phyloP scores from a whole-genome alignment of 2,329 filamentous ascomycete genomes.

The Fusarium sp. region DNA sequence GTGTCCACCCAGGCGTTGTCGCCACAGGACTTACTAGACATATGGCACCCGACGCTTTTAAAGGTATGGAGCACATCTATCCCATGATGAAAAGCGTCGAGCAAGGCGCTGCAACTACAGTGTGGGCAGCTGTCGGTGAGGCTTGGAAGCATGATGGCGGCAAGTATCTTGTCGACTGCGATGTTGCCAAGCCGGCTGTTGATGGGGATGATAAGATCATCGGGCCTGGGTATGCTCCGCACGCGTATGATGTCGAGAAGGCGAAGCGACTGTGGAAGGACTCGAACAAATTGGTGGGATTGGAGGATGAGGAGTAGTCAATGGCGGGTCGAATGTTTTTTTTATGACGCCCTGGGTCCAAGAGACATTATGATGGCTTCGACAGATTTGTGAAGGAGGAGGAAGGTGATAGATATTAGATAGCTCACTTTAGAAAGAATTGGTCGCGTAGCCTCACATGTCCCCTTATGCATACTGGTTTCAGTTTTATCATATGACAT shows the following conservation, averaged over 20 bases:
- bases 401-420: neutral
- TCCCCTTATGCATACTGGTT: neutral
- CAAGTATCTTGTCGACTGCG: neutral
- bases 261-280: neutral
- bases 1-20: constrained; percentile 22
- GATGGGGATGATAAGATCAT: neutral
- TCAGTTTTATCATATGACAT: no score
- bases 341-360: accelerated
- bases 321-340: accelerated
- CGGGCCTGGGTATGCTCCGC: neutral
- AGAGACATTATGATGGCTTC: neutral
- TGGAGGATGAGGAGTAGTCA: neutral
- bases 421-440: neutral
- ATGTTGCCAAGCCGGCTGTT: neutral
- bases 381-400: no score
- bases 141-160: neutral
- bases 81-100: neutral
- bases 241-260: neutral
- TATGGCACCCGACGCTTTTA: neutral
- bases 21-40: neutral
- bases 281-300: neutral
- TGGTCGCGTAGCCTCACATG: no score
- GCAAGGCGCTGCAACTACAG: neutral
- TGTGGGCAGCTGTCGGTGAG: neutral
- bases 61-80: neutral